phyloP scores from a whole-genome alignment of 23 red algal species.

The Gracilariopsis chorda region DNA sequence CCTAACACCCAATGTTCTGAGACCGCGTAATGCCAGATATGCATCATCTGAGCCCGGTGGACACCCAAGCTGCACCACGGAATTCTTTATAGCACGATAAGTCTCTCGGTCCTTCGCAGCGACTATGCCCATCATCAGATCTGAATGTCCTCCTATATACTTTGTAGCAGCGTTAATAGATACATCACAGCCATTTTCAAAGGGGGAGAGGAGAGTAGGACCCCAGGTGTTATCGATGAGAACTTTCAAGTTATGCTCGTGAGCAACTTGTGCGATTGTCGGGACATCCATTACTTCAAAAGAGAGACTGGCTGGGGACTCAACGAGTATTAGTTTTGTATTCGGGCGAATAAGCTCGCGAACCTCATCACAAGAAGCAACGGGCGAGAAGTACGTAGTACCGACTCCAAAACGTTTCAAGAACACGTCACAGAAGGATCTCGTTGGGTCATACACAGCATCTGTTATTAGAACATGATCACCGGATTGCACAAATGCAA shows the following conservation, averaged over 20 bases:
- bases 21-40: conserved; percentile 92
- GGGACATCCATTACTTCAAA: conserved; percentile 96
- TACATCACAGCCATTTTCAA: conserved; percentile 87
- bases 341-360: conserved; percentile 43
- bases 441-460: conserved; percentile 93
- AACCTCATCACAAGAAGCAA: conserved; percentile 45
- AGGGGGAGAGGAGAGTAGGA: conserved; percentile 80
- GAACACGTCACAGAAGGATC: conserved; percentile 89
- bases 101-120: conserved; percentile 59
- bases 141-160: conserved; percentile 97
- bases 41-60: conserved; percentile 96
- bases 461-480: conserved; percentile 96
- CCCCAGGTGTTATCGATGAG: conserved; percentile 98
- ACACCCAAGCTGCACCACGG: conserved; percentile 88
- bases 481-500: conserved; percentile 89
- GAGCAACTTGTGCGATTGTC: conserved; percentile 72
- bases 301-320: conserved; percentile 83
- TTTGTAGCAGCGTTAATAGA: conserved; percentile 97
- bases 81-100: conserved; percentile 86
- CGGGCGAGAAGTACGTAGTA: conserved; percentile 88
- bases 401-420: conserved; percentile 86
- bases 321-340: conserved; percentile 82
- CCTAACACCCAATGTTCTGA: conserved; percentile 86
- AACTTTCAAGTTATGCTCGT: conserved; percentile 67
- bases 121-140: conserved; percentile 97